Percentiles rank a stretch among this genome's conserved stretches.
Conservation (phyloP, 2,329 filamentous ascomycete genomes). For the Didymella glomerata region DNA sequence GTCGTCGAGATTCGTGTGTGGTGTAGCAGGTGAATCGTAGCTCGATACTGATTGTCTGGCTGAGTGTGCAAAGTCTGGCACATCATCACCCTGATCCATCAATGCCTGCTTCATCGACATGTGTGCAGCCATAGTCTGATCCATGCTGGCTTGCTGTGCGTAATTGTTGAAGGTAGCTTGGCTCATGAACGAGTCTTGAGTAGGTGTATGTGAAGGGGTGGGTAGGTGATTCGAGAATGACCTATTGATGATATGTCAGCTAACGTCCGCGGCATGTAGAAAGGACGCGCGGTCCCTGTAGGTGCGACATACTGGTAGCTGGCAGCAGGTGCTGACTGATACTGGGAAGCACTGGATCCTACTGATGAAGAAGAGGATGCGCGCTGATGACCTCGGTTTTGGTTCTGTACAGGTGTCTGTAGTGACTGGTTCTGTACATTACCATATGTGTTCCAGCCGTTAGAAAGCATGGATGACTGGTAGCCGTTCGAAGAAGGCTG, state of each 20-base stretch:
- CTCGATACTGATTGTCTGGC: slow-evolving; percentile 67
- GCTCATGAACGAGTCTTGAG: slow-evolving; percentile 60
- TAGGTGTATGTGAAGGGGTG: slow-evolving; percentile 64
- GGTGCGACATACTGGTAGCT: slow-evolving; percentile 56
- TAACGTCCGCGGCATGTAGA: slow-evolving; percentile 21
- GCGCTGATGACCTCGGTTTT: slow-evolving; percentile 48
- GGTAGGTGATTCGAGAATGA: slow-evolving; percentile 61
- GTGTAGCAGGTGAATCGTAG: slow-evolving; percentile 68
- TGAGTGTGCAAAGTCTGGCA: slow-evolving; percentile 62
- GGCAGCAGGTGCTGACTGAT: slow-evolving; percentile 39
- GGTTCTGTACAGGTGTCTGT: slow-evolving; percentile 43
- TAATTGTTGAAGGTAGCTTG: slow-evolving; percentile 58
- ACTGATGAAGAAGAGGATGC: slow-evolving; percentile 52
- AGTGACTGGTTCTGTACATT: slow-evolving; percentile 46
- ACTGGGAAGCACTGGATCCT: slow-evolving; percentile 49
- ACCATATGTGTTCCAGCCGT: slow-evolving; percentile 45
- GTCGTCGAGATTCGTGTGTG: slow-evolving; percentile 64
- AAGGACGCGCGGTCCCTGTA: slow-evolving; percentile 42
- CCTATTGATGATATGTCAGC: slow-evolving; percentile 52
- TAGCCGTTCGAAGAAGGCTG: slow-evolving; percentile 40
- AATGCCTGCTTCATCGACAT: slow-evolving; percentile 67
- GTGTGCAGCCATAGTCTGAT: slow-evolving; percentile 60
- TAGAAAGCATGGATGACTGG: slow-evolving; percentile 45
- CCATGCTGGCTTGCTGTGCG: slow-evolving; percentile 54
- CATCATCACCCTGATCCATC: slow-evolving; percentile 62